These are phyloP conservation scores for Flaveria trinervia DNA, from an alignment of 129 eudicot species.

Conservation along the genomic window DNA sequence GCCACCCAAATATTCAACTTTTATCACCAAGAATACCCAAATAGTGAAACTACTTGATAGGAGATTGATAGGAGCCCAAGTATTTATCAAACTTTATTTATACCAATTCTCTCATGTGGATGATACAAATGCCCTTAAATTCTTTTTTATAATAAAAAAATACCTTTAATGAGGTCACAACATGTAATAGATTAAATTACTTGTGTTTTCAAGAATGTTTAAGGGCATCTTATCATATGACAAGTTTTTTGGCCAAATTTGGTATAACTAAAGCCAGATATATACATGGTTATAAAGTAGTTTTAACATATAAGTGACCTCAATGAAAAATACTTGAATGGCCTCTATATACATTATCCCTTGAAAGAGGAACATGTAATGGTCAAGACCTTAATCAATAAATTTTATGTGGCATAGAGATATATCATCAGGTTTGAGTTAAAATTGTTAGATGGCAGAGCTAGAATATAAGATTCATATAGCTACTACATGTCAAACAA, in stretches of 20 bases:
- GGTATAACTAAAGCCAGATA: background rate
- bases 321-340: background rate
- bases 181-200: background rate
- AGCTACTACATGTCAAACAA: background rate
- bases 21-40: background rate
- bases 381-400: background rate
- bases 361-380: background rate
- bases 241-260: background rate
- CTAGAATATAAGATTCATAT: slow-evolving; percentile 14
- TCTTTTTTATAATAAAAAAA: background rate
- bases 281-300: background rate
- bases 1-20: background rate
- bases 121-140: background rate
- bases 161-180: background rate
- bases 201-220: background rate
- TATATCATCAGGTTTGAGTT: slow-evolving; percentile 14
- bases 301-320: background rate
- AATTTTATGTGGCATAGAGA: background rate
- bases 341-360: background rate
- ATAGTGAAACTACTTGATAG: background rate
- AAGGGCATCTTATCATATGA: background rate
- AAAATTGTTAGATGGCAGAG: background rate
- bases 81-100: background rate
- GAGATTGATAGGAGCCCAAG: background rate
- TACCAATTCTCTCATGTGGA: background rate